These are phyloP conservation scores for Lipomyces chichibuensis DNA, from an alignment of 805 yeast genomes.

Conservation along the genomic window DNA sequence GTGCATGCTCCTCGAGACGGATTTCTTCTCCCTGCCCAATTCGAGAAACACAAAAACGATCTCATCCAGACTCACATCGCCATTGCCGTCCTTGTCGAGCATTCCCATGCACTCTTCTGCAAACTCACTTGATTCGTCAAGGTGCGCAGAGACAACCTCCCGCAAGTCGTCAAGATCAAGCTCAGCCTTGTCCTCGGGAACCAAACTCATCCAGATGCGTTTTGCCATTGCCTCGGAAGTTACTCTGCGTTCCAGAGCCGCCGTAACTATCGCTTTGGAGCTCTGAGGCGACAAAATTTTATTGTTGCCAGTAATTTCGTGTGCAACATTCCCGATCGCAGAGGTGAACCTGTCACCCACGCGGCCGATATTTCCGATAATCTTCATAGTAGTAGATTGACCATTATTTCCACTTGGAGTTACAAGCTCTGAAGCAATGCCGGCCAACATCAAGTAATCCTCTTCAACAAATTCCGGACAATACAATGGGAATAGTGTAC, in stretches of 20 bases:
- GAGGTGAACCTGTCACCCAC: conserved; percentile 17
- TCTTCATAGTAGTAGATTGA: conserved; percentile 10
- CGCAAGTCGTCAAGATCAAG: conserved; percentile 44
- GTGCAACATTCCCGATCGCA: conserved; percentile 26
- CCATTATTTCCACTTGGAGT: conserved; percentile 9
- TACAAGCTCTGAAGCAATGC: conserved; percentile 32
- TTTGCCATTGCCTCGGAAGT: conserved; percentile 43
- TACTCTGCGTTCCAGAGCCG: conserved; percentile 41
- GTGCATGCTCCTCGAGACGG: conserved; percentile 45
- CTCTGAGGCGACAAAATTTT: background rate
- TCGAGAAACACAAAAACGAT: conserved; percentile 43
- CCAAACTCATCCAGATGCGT: conserved; percentile 50
- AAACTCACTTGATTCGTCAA: conserved; percentile 6
- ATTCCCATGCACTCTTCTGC: conserved; percentile 29
- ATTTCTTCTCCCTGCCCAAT: conserved; percentile 44
- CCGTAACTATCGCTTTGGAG: conserved; percentile 38
- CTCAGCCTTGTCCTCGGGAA: conserved; percentile 45
- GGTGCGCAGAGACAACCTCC: conserved; percentile 32
- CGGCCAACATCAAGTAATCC: conserved; percentile 41
- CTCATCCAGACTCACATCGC: conserved; percentile 46
- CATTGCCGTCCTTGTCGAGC: conserved; percentile 46
- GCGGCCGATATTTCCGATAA: conserved; percentile 20
- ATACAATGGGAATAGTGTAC: conserved; percentile 44
- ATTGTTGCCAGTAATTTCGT: background rate
- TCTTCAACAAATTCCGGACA: conserved; percentile 46